Evolutionary conservation across 2,329 filamentous ascomycete species (phyloP), one percentile per base, ranked within the genome.

Genomic region (Botrytis deweyae): DNA sequence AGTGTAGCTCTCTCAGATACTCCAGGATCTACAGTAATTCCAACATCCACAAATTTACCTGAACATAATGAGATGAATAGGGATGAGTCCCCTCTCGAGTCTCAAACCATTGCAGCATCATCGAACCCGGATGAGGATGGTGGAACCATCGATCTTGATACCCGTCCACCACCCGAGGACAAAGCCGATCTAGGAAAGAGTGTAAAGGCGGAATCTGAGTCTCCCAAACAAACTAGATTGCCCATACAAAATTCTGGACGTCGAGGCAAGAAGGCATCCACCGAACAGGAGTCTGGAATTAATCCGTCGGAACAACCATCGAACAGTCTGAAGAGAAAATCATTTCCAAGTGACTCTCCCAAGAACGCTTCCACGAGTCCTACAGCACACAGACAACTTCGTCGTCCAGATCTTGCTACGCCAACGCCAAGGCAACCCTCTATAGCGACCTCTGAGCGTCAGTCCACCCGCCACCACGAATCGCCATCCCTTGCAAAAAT

Each of bases 1-100:
- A 72, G 44, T 25, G 61, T 58, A n/a, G 63, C 33, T 65, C 42
- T 55, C 33, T 66, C 59, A 10, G 59, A 67, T 33, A 72, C 70
- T 6, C 46, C 70, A 10, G 40, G 22, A 40, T 72, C 70, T 20
- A 22, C 36, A 29, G n/a, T 38, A 67, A 36, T 33, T 33, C 38
- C 25, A 69, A 20, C 29, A 6, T 20, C 38, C 29, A 58, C 49
- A 33, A 49, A 25, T 42, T 42, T n/a, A 18, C 66, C 66, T 33
- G 49, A 25, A 59, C 14, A 42, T 16, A 33, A 38, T 49, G 38
- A 22, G 46, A 40, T 42, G 44, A 42, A 58, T 33, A 29, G 46
- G 14, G 36, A 67, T 55, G 10, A 38, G 38, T 71, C 52, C 18
- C n/a, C 18, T 40, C 29, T 49, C 42, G 4, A n/a, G 20, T 66